A percentile compares a stretch with the other conserved stretches of the same genome.
phyloP scores from a whole-genome alignment of 2,329 filamentous ascomycete species.

The Pseudogymnoascus sp. region DNA sequence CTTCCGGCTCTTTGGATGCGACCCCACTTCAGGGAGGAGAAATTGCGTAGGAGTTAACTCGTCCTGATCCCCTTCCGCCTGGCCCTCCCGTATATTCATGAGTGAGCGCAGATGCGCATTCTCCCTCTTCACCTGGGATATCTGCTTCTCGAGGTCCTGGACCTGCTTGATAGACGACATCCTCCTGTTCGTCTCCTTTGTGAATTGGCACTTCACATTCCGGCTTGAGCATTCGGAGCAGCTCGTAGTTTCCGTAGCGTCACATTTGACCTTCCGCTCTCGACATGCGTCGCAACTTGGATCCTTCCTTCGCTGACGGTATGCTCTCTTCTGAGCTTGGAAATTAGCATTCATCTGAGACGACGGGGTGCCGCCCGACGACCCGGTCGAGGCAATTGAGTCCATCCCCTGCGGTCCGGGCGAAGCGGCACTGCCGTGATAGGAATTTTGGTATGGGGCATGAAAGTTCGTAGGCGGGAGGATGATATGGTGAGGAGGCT shows the following conservation, averaged over 20 bases:
- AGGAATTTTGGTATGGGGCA: conserved; percentile 23
- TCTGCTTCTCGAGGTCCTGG: conserved; percentile 90
- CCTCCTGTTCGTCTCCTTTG: conserved; percentile 93
- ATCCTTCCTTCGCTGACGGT: conserved; percentile 89
- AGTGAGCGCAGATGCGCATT: conserved; percentile 65
- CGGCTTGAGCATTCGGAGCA: conserved; percentile 96
- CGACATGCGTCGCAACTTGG: conserved; percentile 95
- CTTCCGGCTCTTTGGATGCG: conserved; percentile 55
- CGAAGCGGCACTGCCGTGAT: conserved; percentile 22
- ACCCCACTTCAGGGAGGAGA: conserved; percentile 56
- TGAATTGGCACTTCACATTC: conserved; percentile 96
- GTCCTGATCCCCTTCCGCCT: conserved; percentile 35
- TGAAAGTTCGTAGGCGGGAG: conserved; percentile 41
- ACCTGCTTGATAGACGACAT: conserved; percentile 99
- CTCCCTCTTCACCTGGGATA: conserved; percentile 70
- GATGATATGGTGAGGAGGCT: conserved; percentile 45
- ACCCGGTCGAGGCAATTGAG: conserved; percentile 51
- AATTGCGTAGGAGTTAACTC: conserved; percentile 35
- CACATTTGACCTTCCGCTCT: conserved; percentile 79
- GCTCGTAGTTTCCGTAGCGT: conserved; percentile 91
- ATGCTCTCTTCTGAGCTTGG: conserved; percentile 82
- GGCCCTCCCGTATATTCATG: conserved; percentile 32
- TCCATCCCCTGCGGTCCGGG: conserved; percentile 42
- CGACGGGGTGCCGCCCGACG: conserved; percentile 43
- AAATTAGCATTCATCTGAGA: conserved; percentile 37